Percentiles rank a stretch among this genome's conserved stretches.
phyloP scores from a whole-genome alignment of 2,329 filamentous ascomycete species.

The Herpomyces periplanetae region DNA sequence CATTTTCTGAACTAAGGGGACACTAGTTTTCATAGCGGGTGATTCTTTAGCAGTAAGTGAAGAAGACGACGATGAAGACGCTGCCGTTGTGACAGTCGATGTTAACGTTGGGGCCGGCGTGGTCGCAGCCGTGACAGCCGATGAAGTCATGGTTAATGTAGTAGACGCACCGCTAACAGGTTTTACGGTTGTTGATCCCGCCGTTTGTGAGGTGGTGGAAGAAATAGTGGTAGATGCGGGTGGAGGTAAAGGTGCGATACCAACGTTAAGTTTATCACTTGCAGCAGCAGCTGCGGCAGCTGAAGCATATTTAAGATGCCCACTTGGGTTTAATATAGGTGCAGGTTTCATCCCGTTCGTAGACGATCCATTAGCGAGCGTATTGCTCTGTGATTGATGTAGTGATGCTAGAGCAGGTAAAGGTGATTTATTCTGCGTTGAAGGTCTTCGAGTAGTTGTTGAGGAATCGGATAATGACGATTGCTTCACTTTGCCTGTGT shows the following conservation, averaged over 20 bases:
- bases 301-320: constrained; percentile 81
- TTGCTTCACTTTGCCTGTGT: constrained; percentile 9
- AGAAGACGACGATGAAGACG: constrained; percentile 8
- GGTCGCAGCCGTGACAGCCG: no score
- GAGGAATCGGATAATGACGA: constrained; percentile 13
- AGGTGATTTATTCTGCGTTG: constrained; percentile 65
- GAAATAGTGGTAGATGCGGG: no score
- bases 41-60: background rate
- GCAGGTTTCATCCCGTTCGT: constrained; percentile 58
- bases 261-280: constrained; percentile 49
- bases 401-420: constrained; percentile 66
- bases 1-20: no score
- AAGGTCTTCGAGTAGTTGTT: constrained; percentile 24
- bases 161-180: no score
- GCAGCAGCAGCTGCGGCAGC: constrained; percentile 74
- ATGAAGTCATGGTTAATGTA: no score
- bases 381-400: constrained; percentile 25
- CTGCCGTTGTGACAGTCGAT: constrained; percentile 7
- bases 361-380: constrained; percentile 18
- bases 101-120: constrained; percentile 8
- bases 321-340: constrained; percentile 42
- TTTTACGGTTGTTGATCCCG: no score
- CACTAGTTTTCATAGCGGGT: no score
- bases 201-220: no score
- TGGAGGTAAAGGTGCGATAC: constrained; percentile 67